Conservation (phyloP, 768 basidiomycete genomes). For the Hypholoma fasciculare region DNA sequence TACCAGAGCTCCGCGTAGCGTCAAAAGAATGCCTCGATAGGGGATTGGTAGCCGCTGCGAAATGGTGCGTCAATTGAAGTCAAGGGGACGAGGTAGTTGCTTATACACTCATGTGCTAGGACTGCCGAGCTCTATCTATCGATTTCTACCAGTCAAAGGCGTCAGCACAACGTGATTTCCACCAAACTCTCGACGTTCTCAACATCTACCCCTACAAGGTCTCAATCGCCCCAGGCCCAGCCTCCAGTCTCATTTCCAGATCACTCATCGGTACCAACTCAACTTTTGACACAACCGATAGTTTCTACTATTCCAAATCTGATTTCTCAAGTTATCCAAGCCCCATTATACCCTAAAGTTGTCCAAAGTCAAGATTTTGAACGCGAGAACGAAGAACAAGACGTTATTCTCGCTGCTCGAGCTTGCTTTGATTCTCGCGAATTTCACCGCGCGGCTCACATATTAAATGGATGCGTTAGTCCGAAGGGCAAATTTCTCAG, state of each 20-base stretch:
- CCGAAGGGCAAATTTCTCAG: conserved; percentile 75
- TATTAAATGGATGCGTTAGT: conserved; percentile 66
- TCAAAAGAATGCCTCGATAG: conserved; percentile 74
- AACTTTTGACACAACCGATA: conserved; percentile 27
- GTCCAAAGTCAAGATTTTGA: conserved; percentile 40
- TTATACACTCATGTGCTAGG: conserved; percentile 39
- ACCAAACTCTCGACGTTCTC: conserved; percentile 39
- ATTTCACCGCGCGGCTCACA: conserved; percentile 67
- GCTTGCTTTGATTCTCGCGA: conserved; percentile 78
- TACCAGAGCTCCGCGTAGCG: conserved; percentile 59
- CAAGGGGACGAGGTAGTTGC: conserved; percentile 9
- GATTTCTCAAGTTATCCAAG: not conserved
- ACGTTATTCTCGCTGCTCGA: conserved; percentile 70
- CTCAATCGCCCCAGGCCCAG: conserved; percentile 40
- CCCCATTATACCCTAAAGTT: conserved; percentile 25
- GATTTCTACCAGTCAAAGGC: conserved; percentile 49
- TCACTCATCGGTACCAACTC: conserved; percentile 33
- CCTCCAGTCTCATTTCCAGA: conserved; percentile 36
- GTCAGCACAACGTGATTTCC: conserved; percentile 21
- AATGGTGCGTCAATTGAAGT: conserved; percentile 56
- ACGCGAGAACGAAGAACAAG: conserved; percentile 64
- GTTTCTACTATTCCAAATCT: not conserved
- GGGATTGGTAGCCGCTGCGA: conserved; percentile 68
- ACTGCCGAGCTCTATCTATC: conserved; percentile 74
- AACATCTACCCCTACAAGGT: conserved; percentile 60